Conservation (phyloP, 1,284 basidiomycete genomes). For the Ceraceosorus guamensis region DNA sequence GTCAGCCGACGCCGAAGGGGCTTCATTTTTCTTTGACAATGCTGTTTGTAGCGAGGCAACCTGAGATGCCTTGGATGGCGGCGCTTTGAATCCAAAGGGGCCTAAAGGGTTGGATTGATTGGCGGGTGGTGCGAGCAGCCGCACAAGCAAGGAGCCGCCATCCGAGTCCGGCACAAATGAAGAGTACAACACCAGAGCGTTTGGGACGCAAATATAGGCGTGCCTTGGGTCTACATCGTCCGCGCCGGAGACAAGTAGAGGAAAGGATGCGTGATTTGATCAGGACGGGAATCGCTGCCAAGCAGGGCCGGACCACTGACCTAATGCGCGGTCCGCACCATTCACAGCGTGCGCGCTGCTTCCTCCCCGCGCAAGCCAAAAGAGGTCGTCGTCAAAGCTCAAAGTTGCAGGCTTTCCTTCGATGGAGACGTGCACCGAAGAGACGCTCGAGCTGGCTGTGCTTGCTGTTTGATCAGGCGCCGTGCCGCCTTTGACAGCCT, state of each 20-base stretch:
- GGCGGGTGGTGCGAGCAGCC: slow-evolving; percentile 27
- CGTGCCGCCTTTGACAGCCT: too few relatives aligned
- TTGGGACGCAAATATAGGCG: slow-evolving; percentile 26
- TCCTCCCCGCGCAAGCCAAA: slow-evolving; percentile 23
- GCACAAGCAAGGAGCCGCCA: slow-evolving; percentile 36
- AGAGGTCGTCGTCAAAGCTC: slow-evolving; percentile 28
- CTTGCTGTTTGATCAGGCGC: too few relatives aligned
- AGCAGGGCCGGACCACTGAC: too few relatives aligned
- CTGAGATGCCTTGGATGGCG: slow-evolving; percentile 12
- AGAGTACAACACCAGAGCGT: slow-evolving; percentile 27
- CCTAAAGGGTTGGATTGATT: slow-evolving; percentile 7
- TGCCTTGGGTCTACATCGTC: slow-evolving; percentile 5
- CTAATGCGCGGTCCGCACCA: too few relatives aligned
- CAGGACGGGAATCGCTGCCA: too few relatives aligned
- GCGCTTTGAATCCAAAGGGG: slow-evolving; percentile 4
- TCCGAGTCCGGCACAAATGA: slow-evolving; percentile 39
- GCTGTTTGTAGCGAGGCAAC: slow-evolving; percentile 2
- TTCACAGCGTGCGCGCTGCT: too few relatives aligned
- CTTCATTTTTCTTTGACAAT: background rate
- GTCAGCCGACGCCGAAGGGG: background rate
- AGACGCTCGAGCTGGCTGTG: too few relatives aligned
- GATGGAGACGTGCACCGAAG: slow-evolving; percentile 16
- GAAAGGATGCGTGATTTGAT: slow-evolving; percentile 2
- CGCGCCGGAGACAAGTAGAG: too few relatives aligned
- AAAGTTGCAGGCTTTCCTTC: slow-evolving; percentile 33